Percentiles rank a stretch among this genome's conserved stretches.
phyloP scores from a whole-genome alignment of 305 asterid species.

The Fraxinus nigra region DNA sequence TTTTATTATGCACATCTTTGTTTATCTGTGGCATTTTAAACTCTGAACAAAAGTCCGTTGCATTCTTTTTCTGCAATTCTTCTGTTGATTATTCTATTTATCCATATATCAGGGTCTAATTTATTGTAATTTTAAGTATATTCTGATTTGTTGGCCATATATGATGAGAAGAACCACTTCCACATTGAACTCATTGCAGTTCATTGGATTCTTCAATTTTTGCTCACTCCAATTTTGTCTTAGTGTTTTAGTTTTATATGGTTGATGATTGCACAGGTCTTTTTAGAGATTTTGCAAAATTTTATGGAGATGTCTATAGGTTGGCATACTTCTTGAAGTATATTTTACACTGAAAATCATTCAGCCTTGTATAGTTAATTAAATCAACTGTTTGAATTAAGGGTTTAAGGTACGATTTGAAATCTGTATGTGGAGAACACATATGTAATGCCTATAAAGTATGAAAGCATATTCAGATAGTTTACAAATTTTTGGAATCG shows the following conservation, averaged over 20 bases:
- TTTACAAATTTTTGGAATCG: not conserved
- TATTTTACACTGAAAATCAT: not conserved
- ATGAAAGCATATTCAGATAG: not conserved
- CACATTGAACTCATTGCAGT: not conserved
- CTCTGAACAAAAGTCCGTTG: conserved; percentile 6
- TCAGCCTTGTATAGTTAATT: not conserved
- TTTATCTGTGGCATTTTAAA: conserved; percentile 21
- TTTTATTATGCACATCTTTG: conserved; percentile 17
- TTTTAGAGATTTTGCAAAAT: not conserved
- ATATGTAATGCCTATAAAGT: not conserved
- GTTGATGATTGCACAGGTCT: not conserved
- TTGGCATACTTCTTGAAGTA: not conserved
- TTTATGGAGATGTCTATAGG: not conserved
- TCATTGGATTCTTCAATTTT: not conserved
- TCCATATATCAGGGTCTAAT: not conserved
- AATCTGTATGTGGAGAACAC: not conserved
- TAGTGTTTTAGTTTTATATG: not conserved
- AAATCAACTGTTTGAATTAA: not conserved
- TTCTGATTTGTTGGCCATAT: conserved; percentile 14
- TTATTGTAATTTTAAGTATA: not conserved
- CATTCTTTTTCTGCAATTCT: not conserved
- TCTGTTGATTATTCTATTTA: not conserved
- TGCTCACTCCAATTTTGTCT: not conserved
- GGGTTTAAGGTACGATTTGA: not conserved
- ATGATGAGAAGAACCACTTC: not conserved